Evolutionary conservation across 495 filamentous ascomycete genomes (phyloP).

Genomic region (Penicillium coffeae): DNA sequence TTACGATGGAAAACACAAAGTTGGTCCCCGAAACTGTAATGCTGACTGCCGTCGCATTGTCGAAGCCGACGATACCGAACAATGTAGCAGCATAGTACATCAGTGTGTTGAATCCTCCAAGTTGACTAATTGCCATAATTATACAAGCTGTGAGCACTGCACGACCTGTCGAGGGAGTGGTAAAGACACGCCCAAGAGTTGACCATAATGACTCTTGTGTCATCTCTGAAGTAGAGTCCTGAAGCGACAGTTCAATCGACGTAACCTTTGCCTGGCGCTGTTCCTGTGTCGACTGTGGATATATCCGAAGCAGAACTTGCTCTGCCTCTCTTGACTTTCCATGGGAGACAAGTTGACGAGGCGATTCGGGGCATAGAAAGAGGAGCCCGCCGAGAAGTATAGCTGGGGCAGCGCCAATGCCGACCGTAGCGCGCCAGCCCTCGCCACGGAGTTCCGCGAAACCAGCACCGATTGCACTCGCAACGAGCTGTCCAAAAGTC

Average conservation of each 20-base stretch:
- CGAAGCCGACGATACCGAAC: conserved; percentile 50
- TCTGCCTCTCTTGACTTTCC: conserved; percentile 33
- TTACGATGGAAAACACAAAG: conserved; percentile 49
- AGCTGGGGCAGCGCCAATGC: conserved; percentile 44
- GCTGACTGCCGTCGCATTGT: conserved; percentile 46
- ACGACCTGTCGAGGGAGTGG: conserved; percentile 39
- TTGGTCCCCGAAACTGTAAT: conserved; percentile 49
- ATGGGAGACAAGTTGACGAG: conserved; percentile 48
- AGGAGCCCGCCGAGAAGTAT: conserved; percentile 38
- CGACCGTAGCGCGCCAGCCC: conserved; percentile 51
- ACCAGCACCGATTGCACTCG: conserved; percentile 49
- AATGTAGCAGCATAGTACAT: conserved; percentile 51
- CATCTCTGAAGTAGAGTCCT: conserved; percentile 27
- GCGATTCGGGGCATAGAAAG: conserved; percentile 47
- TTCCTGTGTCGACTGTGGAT: conserved; percentile 26
- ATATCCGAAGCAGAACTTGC: conserved; percentile 34
- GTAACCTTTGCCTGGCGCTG: conserved; percentile 38
- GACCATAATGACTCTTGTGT: conserved; percentile 27
- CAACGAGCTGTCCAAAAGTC: conserved; percentile 49
- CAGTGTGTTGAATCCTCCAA: conserved; percentile 45
- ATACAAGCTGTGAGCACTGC: conserved; percentile 44
- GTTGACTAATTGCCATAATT: conserved; percentile 43
- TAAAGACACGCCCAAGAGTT: conserved; percentile 36
- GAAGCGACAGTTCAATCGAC: conserved; percentile 31
- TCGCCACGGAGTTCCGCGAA: conserved; percentile 39